Base-by-base conservation (phyloP, 495 filamentous ascomycete species). In the Aspergillus asperescens region DNA sequence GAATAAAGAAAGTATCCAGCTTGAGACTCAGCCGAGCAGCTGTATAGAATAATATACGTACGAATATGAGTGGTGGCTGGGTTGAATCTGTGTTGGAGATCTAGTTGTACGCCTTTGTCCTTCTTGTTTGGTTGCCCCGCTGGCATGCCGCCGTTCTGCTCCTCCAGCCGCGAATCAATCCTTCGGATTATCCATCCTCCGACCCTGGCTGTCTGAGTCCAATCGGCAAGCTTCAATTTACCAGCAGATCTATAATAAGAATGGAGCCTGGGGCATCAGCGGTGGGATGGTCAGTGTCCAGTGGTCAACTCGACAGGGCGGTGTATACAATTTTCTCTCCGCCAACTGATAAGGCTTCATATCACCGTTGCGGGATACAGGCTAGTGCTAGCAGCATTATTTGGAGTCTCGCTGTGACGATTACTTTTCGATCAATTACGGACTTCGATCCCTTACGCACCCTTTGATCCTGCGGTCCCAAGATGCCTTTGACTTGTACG, bases 401-500 rank as follows among this genome's bases (percentile, higher is more conserved):
- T 31, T 7, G 27, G 16, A 41, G 19, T 37, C 20, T 16, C 1
- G 8, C 19, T n/a, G 6, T 42, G 37, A 48, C 23, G 40, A 44
- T 27, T 54, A 24, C 44, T 19, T 31, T 8, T 49, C 38, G 40
- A 18, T 19, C 22, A 45, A 46, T 25, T 55, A 40, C 27, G 34
- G 9, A 38, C 31, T 43, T 8, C 7, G 27, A 8, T 25, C 15
- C 7, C 32, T 43, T 24, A 43, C 13, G 8, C 20, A 24, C 10
- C 9, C n/a, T 1, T 41, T 41, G 5, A 23, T 10, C 12, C 27
- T 35, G 32, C 18, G 16, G 29, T 16, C 13, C 50, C 62, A 59
- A 57, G 15, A 75, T 75, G 73, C 68, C 71, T 28, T 62, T 74
- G 56, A 69, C 71, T 25, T 76, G 73, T 76, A 45, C 48, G 73